Base-by-base conservation (phyloP, 2,329 filamentous ascomycete genomes). In the Penicillium sp. region DNA sequence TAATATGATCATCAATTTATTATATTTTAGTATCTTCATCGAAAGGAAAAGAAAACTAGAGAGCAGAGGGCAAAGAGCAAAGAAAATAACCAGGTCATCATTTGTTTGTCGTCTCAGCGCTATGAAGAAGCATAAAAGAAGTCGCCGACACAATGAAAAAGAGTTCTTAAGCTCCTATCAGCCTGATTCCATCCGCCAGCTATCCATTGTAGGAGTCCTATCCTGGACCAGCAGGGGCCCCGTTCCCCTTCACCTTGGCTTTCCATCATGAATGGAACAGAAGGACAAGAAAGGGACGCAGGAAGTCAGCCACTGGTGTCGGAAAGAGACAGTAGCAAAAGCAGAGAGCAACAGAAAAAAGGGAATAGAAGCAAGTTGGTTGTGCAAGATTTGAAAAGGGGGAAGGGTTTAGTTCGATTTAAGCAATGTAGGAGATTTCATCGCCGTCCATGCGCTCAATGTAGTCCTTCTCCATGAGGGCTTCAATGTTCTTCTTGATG, bases 401-500 rank as follows among this genome's bases (percentile, higher is more conserved):
- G 31, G 42, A 49, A 42, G 33, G 25, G 49, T 35, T 23, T 27
- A 61, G 7, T 10, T 40, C 23, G 41, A 25, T 38, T 84, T 85
- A 97, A 68, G 93, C 93, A 64, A 97, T 86, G 76, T 97, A 97
- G 57, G 93, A 91, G 60, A 99, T 84, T 73, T 97, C 92, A 71
- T 97, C 94, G 54, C 91, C 92, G 48, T 97, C 94, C 58, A 97
- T 80, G 57, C 94, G 90, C 81, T 99, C 94, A 49, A 99, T 85
- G 71, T 99, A 99, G 76, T 99, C 94, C 82, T 99, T 99, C 82
- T 99, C 94, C 64, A 99, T 88, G 41, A 99, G 83, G 64, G 96
- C 96, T 77, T 99, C 94, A 74, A 99, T 97, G 77, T 94, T 97
- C 81, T 97, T 99, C 82, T 99, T 99, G 84, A 99, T 99, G 68